Percentiles rank a stretch among this genome's conserved stretches.
phyloP scores from a whole-genome alignment of 2,329 filamentous ascomycete genomes.

The Rhytidhysteron rufulum region DNA sequence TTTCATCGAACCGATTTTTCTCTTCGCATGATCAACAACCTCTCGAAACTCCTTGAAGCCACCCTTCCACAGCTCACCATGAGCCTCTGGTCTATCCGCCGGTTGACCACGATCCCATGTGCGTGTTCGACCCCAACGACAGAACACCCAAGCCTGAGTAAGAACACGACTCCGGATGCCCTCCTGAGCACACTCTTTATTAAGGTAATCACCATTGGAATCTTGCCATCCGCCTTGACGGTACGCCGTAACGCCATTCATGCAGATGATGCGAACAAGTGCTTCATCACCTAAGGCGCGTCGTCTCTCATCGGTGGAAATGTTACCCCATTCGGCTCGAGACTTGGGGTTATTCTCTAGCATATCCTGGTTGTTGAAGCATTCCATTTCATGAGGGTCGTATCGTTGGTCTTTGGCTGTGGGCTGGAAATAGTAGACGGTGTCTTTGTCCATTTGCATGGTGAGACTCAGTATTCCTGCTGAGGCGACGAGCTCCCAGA shows the following conservation, averaged over 20 bases:
- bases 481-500: conserved; percentile 12
- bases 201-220: background rate
- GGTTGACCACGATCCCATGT: conserved; percentile 7
- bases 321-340: conserved; percentile 4
- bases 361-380: conserved; percentile 16
- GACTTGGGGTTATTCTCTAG: conserved; percentile 4
- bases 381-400: conserved; percentile 11
- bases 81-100: conserved; percentile 7
- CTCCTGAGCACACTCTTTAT: background rate
- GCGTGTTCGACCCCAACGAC: conserved; percentile 19
- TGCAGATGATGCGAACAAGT: conserved; percentile 18
- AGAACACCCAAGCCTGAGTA: conserved; percentile 21
- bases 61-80: conserved; percentile 19
- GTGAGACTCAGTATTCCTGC: conserved; percentile 19
- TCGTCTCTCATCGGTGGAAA: conserved; percentile 7
- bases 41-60: conserved; percentile 24
- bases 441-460: conserved; percentile 23
- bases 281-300: conserved; percentile 12
- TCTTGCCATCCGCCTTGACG: conserved; percentile 20
- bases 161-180: conserved; percentile 15
- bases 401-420: conserved; percentile 24
- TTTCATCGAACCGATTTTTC: too few relatives aligned
- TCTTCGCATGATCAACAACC: conserved; percentile 8
- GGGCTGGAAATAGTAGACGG: conserved; percentile 24
- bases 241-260: conserved; percentile 21